Evolutionary conservation across 768 basidiomycete genomes (phyloP).

Genomic region (Mycena belliarum): DNA sequence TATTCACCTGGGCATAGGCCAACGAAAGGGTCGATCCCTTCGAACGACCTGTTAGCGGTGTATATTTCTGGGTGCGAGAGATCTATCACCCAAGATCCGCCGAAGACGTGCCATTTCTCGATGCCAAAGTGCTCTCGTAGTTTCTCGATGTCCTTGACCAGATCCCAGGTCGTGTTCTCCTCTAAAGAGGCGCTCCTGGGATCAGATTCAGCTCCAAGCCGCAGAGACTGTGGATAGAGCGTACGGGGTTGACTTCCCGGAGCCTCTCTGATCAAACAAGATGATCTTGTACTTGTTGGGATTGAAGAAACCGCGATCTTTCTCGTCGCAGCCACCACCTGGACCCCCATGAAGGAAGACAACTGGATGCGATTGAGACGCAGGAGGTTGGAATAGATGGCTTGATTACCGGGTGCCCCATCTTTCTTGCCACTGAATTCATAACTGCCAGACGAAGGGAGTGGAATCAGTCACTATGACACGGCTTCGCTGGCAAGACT

Average conservation of each 20-base stretch:
- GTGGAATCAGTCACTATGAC: neutral
- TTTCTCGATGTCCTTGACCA: constrained; percentile 87
- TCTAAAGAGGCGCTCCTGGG: constrained; percentile 69
- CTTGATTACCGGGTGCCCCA: constrained; percentile 63
- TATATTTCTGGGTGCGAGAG: neutral
- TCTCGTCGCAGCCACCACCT: constrained; percentile 69
- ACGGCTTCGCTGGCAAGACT: constrained; percentile 3
- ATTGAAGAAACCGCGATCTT: constrained; percentile 77
- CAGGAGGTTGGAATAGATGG: neutral
- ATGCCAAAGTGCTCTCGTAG: constrained; percentile 74
- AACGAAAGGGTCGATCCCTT: constrained; percentile 86
- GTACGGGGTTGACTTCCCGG: constrained; percentile 85
- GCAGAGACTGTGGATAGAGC: constrained; percentile 25
- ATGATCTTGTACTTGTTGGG: constrained; percentile 89
- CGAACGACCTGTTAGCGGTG: neutral
- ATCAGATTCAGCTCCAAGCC: neutral
- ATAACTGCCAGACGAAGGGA: constrained; percentile 50
- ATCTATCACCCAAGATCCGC: constrained; percentile 81
- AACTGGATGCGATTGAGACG: constrained; percentile 38
- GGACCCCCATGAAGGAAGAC: constrained; percentile 87
- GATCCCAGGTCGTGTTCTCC: constrained; percentile 93
- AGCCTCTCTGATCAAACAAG: constrained; percentile 87
- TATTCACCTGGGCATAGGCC: constrained; percentile 76
- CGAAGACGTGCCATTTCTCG: constrained; percentile 93
- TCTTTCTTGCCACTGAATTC: constrained; percentile 79